Evolutionary conservation across 176 grass and related monocot species (phyloP).

Genomic region (Raddia guianensis): DNA sequence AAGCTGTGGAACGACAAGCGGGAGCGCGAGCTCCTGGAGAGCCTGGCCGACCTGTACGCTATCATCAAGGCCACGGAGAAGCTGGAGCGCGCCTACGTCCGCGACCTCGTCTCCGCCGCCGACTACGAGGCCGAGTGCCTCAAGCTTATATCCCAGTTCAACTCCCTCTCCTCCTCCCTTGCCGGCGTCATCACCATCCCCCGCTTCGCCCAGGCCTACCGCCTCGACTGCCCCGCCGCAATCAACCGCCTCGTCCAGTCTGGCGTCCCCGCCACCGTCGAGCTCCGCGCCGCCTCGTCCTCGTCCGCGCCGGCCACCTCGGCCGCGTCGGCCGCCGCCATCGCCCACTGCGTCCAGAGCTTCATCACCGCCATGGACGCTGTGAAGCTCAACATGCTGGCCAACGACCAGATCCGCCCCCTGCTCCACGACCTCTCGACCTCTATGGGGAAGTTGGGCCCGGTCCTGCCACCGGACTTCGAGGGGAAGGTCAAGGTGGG

Average conservation of each 20-base stretch:
- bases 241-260: constrained; percentile 88
- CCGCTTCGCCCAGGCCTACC: constrained; percentile 80
- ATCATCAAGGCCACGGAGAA: constrained; percentile 97
- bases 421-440: constrained; percentile 84
- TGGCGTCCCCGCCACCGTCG: constrained; percentile 90
- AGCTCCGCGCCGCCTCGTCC: constrained; percentile 69
- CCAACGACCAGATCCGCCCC: constrained; percentile 92
- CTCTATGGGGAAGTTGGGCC: constrained; percentile 73
- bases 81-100: constrained; percentile 95
- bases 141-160: constrained; percentile 95
- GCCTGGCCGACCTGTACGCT: constrained; percentile 86
- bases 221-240: constrained; percentile 85
- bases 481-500: constrained; percentile 87
- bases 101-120: constrained; percentile 83
- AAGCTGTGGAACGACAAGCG: constrained; percentile 94
- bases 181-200: constrained; percentile 73
- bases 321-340: constrained; percentile 55
- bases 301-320: constrained; percentile 43
- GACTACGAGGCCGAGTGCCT: constrained; percentile 97
- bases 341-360: constrained; percentile 91
- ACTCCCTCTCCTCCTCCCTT: constrained; percentile 82
- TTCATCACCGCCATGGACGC: constrained; percentile 98
- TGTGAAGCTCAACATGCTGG: constrained; percentile 95
- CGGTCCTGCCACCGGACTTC: constrained; percentile 76
- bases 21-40: constrained; percentile 91